Evolutionary conservation across 2,329 filamentous ascomycete species (phyloP), one percentile per base, ranked within the genome.

Genomic region (Colletotrichum sidae): DNA sequence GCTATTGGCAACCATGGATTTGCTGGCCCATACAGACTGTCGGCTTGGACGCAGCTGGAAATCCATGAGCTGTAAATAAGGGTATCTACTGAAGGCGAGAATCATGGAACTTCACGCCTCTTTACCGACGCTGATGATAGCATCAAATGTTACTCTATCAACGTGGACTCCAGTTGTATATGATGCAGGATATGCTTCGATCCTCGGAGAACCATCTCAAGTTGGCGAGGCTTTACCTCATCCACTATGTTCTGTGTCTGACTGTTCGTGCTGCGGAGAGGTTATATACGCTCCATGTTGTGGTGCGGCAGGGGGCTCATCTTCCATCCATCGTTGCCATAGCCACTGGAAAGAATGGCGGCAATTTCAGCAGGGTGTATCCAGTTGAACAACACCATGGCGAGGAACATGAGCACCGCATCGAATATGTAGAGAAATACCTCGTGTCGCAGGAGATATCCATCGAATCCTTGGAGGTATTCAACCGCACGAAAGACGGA

Each of bases 401-500:
- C 42, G 8, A 67, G 50, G 4, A 69, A 72, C 77, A 81, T 81
- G 6, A 78, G 71, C 9, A 70, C 12, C 2, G 77, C 76, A 65
- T 80, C 78, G 25, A 80, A 78, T 13, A 79, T 55, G 55, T 80
- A 80, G 13, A 79, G 66, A 46, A 70, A 76, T 41, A 67, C 72
- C 68, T 80, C 78, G 44, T 78, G 73, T 7, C 68, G 67, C 15
- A 79, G 69, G 3, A 79, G 66, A 8, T 73, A 74, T 1, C 76
- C 77, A 10, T 74, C 71, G 15, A 72, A 70, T 12, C 78, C 78
- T 56, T 75, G 69, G 2, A 73, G 69, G 61, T 82, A 84, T 69
- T 84, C 81, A 15, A 81, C 72, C 4, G 80, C 73, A 44, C 81
- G 76, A 55, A 81, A 80, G 5, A 80, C 63, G 5, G 77, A 80